A percentile compares a stretch with the other conserved stretches of the same genome.
phyloP scores from a whole-genome alignment of 257 asterid species.

The Coffea canephora region DNA sequence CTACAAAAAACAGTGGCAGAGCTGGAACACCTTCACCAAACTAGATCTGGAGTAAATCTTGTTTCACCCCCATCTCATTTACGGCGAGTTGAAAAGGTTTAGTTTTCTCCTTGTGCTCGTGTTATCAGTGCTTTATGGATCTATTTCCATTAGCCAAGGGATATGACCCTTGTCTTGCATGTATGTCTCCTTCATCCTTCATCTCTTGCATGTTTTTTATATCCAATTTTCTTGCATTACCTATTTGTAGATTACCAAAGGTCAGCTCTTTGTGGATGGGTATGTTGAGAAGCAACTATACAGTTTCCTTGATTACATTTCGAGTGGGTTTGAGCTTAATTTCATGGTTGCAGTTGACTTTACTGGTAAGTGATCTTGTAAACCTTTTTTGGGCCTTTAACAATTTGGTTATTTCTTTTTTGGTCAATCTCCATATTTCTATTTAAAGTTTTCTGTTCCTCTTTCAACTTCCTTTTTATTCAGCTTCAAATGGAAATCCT shows the following conservation, averaged over 20 bases:
- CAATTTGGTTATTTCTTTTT: neutral
- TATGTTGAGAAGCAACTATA: slow-evolving; percentile 58
- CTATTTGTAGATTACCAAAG: slow-evolving; percentile 46
- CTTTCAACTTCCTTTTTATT: slow-evolving; percentile 17
- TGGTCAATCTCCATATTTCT: neutral
- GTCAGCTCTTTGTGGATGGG: slow-evolving; percentile 59
- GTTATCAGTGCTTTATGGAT: neutral
- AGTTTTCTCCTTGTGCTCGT: slow-evolving; percentile 6
- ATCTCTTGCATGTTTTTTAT: slow-evolving; percentile 15
- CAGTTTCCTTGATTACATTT: slow-evolving; percentile 76
- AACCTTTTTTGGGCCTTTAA: neutral
- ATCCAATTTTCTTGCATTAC: slow-evolving; percentile 16
- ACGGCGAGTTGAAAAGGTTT: slow-evolving; percentile 57
- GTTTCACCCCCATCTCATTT: slow-evolving; percentile 47
- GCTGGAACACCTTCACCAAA: slow-evolving; percentile 50
- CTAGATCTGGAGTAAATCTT: slow-evolving; percentile 55
- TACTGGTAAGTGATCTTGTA: slow-evolving; percentile 46
- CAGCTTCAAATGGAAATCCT: slow-evolving; percentile 77
- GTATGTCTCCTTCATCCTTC: neutral
- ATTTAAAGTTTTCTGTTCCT: slow-evolving; percentile 6
- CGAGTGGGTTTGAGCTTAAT: slow-evolving; percentile 79
- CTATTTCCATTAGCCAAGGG: neutral
- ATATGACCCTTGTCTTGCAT: neutral
- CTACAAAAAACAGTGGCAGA: slow-evolving; percentile 63
- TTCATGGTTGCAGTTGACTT: slow-evolving; percentile 91